Evolutionary conservation across 1,284 basidiomycete genomes (phyloP).

Genomic region (Boletus subluridellus): DNA sequence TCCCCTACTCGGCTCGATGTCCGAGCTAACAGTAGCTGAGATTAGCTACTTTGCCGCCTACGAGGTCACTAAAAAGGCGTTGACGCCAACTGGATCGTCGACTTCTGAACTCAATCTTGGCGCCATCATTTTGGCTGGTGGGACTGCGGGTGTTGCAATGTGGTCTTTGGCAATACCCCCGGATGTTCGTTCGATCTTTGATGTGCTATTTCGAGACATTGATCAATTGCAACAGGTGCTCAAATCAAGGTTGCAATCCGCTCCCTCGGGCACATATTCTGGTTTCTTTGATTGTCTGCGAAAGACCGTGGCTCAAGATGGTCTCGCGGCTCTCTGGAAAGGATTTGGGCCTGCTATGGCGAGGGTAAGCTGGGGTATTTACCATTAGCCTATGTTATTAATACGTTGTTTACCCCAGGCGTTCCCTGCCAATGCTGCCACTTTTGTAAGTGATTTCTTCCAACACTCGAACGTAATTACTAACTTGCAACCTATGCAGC

Average conservation of each 20-base stretch:
- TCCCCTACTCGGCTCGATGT: background rate
- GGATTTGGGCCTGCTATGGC: constrained; percentile 98
- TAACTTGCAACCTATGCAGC: constrained; percentile 39
- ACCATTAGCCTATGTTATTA: constrained; percentile 2
- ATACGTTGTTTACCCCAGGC: constrained; percentile 46
- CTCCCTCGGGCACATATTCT: constrained; percentile 91
- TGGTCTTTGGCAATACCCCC: constrained; percentile 95
- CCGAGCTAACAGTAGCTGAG: constrained; percentile 3
- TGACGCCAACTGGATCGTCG: constrained; percentile 76
- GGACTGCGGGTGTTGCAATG: constrained; percentile 96
- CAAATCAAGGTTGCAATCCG: constrained; percentile 97
- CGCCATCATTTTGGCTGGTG: constrained; percentile 89
- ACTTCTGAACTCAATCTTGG: constrained; percentile 82
- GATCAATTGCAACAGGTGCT: constrained; percentile 60
- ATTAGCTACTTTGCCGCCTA: constrained; percentile 94
- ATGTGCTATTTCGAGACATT: constrained; percentile 7
- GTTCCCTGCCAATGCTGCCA: constrained; percentile 94
- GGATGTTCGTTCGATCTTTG: constrained; percentile 58
- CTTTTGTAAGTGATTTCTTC: constrained; percentile 67
- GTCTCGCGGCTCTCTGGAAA: constrained; percentile 88
- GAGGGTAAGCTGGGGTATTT: constrained; percentile 51
- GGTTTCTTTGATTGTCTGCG: constrained; percentile 91
- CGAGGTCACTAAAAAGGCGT: constrained; percentile 85
- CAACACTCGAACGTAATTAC: background rate
- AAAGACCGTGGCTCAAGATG: constrained; percentile 92